A percentile compares a stretch with the other conserved stretches of the same genome.
These are phyloP conservation scores for Globisporangium acanthophoron DNA, from an alignment of 352 stramenopile species.

Conservation along the genomic window DNA sequence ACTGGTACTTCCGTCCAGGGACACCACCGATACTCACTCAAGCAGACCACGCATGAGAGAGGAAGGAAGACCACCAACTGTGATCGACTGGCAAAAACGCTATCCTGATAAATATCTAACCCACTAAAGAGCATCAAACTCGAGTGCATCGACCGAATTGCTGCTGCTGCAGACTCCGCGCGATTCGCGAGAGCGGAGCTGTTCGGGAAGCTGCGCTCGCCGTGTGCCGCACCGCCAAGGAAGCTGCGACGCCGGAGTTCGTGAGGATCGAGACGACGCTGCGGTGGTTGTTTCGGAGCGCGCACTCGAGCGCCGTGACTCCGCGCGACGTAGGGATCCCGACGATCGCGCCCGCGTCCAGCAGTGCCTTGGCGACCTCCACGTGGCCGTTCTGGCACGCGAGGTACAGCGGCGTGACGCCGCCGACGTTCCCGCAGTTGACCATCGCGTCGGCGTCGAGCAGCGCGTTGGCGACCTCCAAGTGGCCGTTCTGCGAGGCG, in stretches of 20 bases:
- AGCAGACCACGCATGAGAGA: no score
- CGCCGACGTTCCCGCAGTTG: slow-evolving; percentile 3
- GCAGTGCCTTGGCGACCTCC: slow-evolving; percentile 2
- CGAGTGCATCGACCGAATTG: neutral
- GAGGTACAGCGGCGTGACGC: slow-evolving; percentile 11
- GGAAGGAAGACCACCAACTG: no score
- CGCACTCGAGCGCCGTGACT: neutral
- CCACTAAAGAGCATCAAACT: neutral
- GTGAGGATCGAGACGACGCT: slow-evolving; percentile 1
- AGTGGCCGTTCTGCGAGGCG: slow-evolving; percentile 10
- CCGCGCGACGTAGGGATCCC: slow-evolving; percentile 2
- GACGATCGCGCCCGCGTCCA: slow-evolving; percentile 5
- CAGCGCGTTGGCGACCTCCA: slow-evolving; percentile 4
- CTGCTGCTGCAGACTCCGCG: slow-evolving; percentile 1
- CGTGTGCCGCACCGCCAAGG: neutral
- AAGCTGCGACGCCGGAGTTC: neutral
- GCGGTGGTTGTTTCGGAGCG: slow-evolving; percentile 1
- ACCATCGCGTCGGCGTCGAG: slow-evolving; percentile 7
- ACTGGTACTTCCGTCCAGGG: no score
- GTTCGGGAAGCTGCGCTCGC: neutral
- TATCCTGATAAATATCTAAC: no score
- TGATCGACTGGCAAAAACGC: no score
- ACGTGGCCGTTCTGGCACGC: slow-evolving; percentile 10
- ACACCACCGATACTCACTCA: no score
- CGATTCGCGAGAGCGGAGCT: slow-evolving; percentile 2